Percentiles rank a stretch among this genome's conserved stretches.
Conservation (phyloP, 73 alveolate genomes). For the Vitrella brassicaformis region DNA sequence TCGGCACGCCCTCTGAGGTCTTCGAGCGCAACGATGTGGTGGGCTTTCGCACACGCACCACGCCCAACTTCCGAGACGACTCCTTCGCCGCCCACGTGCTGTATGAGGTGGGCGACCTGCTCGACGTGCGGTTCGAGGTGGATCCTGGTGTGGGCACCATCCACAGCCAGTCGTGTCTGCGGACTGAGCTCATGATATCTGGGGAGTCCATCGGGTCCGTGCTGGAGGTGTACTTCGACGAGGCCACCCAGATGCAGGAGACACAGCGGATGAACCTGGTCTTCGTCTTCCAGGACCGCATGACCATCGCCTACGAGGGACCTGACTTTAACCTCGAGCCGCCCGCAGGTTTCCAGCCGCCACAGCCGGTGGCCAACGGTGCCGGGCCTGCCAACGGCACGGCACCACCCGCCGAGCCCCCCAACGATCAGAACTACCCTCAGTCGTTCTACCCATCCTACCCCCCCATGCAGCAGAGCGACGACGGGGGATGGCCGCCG, state of each 20-base stretch:
- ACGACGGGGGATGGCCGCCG: no score
- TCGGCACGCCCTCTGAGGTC: background rate
- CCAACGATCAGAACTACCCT: no score
- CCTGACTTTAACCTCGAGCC: background rate
- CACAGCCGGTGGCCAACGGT: no score
- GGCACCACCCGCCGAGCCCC: no score
- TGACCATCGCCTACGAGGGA: background rate
- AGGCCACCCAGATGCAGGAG: background rate
- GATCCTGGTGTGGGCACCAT: background rate
- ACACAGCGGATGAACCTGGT: background rate
- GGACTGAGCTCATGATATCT: background rate
- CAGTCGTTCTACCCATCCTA: no score
- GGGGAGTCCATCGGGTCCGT: background rate
- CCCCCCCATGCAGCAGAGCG: no score
- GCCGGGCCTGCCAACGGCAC: no score
- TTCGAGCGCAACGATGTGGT: background rate
- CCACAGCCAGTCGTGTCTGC: no score
- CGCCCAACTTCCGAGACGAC: background rate
- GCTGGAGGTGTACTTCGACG: background rate
- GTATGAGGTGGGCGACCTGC: background rate
- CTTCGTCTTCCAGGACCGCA: background rate
- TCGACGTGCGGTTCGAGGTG: background rate
- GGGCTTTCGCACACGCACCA: background rate
- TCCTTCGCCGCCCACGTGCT: background rate
- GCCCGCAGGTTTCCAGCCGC: no score